Evolutionary conservation across 2,329 filamentous ascomycete genomes (phyloP).

Genomic region (Gnomoniopsis sp.): DNA sequence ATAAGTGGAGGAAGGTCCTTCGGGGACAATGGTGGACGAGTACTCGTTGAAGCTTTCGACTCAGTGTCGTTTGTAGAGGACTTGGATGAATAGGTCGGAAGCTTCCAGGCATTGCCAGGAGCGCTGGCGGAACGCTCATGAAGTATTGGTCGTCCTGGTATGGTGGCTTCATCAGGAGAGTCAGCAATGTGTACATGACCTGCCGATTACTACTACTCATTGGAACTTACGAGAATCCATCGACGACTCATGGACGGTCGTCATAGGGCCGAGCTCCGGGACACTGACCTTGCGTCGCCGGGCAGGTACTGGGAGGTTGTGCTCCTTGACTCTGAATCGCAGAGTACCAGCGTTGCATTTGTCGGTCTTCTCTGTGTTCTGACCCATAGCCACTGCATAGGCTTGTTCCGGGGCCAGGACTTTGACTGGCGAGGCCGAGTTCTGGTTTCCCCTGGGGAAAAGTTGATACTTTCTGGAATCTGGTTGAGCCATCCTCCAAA

Average conservation of each 20-base stretch:
- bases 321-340: slow-evolving; percentile 54
- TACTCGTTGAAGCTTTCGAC: slow-evolving; percentile 20
- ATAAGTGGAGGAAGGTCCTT: slow-evolving; percentile 54
- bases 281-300: slow-evolving; percentile 62
- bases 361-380: slow-evolving; percentile 37
- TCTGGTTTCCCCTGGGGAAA: slow-evolving; percentile 52
- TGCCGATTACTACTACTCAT: slow-evolving; percentile 6
- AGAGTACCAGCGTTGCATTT: slow-evolving; percentile 37
- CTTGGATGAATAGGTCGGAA: slow-evolving; percentile 34
- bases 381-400: slow-evolving; percentile 39
- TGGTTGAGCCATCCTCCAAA: slow-evolving; percentile 58
- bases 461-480: slow-evolving; percentile 58
- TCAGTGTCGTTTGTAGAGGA: not conserved
- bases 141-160: slow-evolving; percentile 61
- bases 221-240: slow-evolving; percentile 66
- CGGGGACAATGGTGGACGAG: slow-evolving; percentile 43
- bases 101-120: slow-evolving; percentile 49
- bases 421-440: slow-evolving; percentile 39
- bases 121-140: slow-evolving; percentile 64
- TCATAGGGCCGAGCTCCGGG: slow-evolving; percentile 64
- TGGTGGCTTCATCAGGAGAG: slow-evolving; percentile 53
- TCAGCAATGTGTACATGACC: slow-evolving; percentile 18
- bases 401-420: slow-evolving; percentile 49
- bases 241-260: slow-evolving; percentile 62
- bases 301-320: slow-evolving; percentile 44